A percentile compares a stretch with the other conserved stretches of the same genome.
Evolutionary conservation across 192 early-diverging fungal genomes (phyloP).

Genomic region (Coemansia sp.): DNA sequence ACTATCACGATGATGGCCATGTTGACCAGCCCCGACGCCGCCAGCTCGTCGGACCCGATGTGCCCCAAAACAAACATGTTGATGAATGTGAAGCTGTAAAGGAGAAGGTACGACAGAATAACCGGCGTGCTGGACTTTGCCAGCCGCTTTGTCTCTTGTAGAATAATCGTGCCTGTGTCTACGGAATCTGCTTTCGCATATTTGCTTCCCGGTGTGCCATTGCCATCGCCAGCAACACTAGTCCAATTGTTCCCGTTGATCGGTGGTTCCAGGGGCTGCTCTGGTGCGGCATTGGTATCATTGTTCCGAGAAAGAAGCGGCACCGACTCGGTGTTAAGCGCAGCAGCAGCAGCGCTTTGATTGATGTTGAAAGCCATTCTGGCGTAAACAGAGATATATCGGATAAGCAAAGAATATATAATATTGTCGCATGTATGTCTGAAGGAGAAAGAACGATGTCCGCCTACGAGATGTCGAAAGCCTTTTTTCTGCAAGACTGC

Average conservation of each 20-base stretch:
- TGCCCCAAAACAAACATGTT: slow-evolving; percentile 67
- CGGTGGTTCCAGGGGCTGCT: neutral
- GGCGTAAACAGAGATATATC: too few relatives aligned
- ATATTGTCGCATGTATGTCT: too few relatives aligned
- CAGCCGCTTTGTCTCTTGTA: slow-evolving; percentile 25
- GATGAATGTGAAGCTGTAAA: slow-evolving; percentile 64
- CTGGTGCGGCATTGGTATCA: neutral
- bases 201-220: neutral
- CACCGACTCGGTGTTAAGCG: neutral
- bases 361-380: neutral
- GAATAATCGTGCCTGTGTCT: slow-evolving; percentile 13
- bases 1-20: slow-evolving; percentile 73
- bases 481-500: too few relatives aligned
- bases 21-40: slow-evolving; percentile 66
- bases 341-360: neutral
- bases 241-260: too few relatives aligned
- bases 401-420: too few relatives aligned
- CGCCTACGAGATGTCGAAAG: too few relatives aligned
- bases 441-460: too few relatives aligned
- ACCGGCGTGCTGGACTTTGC: slow-evolving; percentile 28
- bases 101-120: slow-evolving; percentile 59
- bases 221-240: too few relatives aligned
- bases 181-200: slow-evolving; percentile 14
- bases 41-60: slow-evolving; percentile 65
- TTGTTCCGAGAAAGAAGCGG: neutral